These are phyloP conservation scores for Golubevia sp. DNA, from an alignment of 1,284 basidiomycete species.

Conservation along the genomic window DNA sequence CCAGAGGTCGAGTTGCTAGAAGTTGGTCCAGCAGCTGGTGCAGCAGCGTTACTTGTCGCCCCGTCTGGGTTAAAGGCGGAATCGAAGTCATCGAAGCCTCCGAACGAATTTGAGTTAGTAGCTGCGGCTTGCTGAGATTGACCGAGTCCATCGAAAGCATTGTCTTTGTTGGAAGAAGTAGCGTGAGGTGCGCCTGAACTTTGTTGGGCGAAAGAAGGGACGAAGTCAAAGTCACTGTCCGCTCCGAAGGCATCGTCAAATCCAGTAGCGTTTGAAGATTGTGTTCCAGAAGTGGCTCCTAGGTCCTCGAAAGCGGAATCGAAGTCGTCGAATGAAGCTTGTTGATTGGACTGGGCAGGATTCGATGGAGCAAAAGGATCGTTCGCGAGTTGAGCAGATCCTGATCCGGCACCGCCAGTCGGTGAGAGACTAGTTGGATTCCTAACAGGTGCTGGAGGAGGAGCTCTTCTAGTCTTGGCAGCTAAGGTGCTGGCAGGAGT, in stretches of 20 bases:
- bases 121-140: neutral
- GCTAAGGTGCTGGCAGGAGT: neutral
- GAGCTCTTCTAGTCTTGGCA: conserved; percentile 37
- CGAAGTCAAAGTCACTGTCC: conserved; percentile 44
- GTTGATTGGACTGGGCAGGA: neutral
- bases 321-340: conserved; percentile 45
- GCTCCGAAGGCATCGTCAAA: conserved; percentile 53
- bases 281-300: conserved; percentile 20
- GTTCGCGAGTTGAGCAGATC: neutral
- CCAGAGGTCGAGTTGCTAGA: conserved; percentile 14
- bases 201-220: conserved; percentile 46
- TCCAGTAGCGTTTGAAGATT: conserved; percentile 6
- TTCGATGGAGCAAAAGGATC: neutral
- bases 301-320: conserved; percentile 56
- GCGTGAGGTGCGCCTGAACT: neutral
- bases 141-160: conserved; percentile 9
- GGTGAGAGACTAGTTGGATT: conserved; percentile 6
- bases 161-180: neutral
- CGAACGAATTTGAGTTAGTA: neutral
- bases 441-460: conserved; percentile 41
- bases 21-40: conserved; percentile 11
- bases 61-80: conserved; percentile 25
- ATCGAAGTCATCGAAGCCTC: conserved; percentile 42
- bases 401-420: neutral
- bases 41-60: neutral